Evolutionary conservation across 78 protist genomes (phyloP).

Genomic region (Cavenderia fasciculata): DNA sequence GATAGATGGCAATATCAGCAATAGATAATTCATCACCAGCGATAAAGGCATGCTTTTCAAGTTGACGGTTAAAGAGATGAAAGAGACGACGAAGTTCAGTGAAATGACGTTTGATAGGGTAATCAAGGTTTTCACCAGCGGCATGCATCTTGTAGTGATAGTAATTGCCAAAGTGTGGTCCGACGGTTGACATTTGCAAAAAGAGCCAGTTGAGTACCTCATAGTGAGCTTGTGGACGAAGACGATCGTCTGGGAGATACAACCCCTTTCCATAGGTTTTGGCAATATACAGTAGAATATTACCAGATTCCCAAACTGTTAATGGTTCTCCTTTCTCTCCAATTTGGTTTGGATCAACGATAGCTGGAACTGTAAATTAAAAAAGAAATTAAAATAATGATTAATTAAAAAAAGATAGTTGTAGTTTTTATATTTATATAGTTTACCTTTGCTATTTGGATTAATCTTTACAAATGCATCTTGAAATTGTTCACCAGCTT

Average conservation of each 20-base stretch:
- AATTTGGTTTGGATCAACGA: neutral
- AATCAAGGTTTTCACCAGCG: neutral
- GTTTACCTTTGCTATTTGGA: constrained; percentile 12
- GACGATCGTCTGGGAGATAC: neutral
- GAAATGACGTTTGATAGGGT: neutral
- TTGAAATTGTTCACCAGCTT: constrained; percentile 10
- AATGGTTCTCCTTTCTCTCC: neutral
- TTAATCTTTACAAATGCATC: neutral
- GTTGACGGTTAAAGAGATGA: neutral
- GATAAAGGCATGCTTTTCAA: neutral
- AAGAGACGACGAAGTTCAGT: neutral
- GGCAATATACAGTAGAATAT: constrained; percentile 9
- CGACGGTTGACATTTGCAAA: neutral
- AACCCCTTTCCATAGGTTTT: constrained; percentile 5
- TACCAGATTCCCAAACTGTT: constrained; percentile 1
- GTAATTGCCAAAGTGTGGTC: neutral
- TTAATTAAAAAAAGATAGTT: too few species aligned
- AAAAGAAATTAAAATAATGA: too few species aligned
- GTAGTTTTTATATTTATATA: too few species aligned
- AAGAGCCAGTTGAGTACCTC: constrained; percentile 21
- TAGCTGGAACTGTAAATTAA: too few species aligned
- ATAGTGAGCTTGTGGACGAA: neutral
- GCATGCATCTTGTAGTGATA: neutral
- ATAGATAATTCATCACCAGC: constrained; percentile 34
- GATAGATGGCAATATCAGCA: constrained; percentile 9